These are phyloP conservation scores for Penicillium sp. DNA, from an alignment of 2,329 filamentous ascomycete genomes.

Conservation along the genomic window DNA sequence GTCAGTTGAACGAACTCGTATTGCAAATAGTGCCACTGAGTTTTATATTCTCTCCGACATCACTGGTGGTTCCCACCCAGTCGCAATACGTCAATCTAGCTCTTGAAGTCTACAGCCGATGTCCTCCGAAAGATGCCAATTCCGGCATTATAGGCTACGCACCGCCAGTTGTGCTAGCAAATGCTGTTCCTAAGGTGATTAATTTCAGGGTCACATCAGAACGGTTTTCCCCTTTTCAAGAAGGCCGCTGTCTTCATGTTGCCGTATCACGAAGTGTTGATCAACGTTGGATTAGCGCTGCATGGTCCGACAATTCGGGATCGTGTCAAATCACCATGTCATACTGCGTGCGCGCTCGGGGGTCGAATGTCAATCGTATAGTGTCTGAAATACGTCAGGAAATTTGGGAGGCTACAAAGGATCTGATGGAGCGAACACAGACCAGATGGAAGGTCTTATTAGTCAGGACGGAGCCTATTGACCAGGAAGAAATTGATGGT, in stretches of 20 bases:
- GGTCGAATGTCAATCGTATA: slow-evolving; percentile 25
- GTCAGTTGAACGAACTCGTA: slow-evolving; percentile 46
- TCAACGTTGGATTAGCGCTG: slow-evolving; percentile 55
- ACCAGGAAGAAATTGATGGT: slow-evolving; percentile 50
- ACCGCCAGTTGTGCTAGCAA: slow-evolving; percentile 53
- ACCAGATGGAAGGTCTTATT: slow-evolving; percentile 56
- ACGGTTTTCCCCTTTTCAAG: slow-evolving; percentile 52
- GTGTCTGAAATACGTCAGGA: slow-evolving; percentile 52
- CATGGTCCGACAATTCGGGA: slow-evolving; percentile 58
- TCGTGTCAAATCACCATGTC: slow-evolving; percentile 51
- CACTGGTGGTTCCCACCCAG: slow-evolving; percentile 49
- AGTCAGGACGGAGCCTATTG: slow-evolving; percentile 49
- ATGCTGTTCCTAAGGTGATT: slow-evolving; percentile 50
- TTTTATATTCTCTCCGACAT: slow-evolving; percentile 51
- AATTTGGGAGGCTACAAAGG: slow-evolving; percentile 55
- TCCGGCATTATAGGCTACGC: slow-evolving; percentile 43
- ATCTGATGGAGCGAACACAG: slow-evolving; percentile 50
- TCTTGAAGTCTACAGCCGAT: slow-evolving; percentile 56
- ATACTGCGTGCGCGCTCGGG: slow-evolving; percentile 49
- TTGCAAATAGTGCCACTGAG: slow-evolving; percentile 57
- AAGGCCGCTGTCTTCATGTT: slow-evolving; percentile 56
- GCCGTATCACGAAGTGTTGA: slow-evolving; percentile 56
- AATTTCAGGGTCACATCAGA: slow-evolving; percentile 54
- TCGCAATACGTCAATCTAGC: slow-evolving; percentile 49
- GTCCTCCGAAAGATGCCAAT: slow-evolving; percentile 42